Evolutionary conservation across 2,329 filamentous ascomycete species (phyloP), one percentile per base, ranked within the genome.

Genomic region (Karstenula rhodostoma): DNA sequence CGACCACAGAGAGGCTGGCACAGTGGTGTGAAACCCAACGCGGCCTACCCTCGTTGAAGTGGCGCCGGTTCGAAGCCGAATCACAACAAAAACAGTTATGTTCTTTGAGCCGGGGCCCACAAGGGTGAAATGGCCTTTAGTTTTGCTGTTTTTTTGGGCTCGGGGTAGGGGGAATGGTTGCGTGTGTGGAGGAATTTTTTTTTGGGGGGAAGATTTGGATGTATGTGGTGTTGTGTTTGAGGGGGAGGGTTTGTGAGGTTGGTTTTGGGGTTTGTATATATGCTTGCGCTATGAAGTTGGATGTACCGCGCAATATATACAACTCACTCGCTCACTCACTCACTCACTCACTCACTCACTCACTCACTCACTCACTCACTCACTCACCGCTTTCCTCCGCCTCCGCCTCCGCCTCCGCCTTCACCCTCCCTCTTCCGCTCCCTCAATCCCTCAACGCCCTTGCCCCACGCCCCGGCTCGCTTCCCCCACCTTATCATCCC

Each of bases 401-500:
- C 37, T 48, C 44, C 0, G 29, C 46, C 19, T 15, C 17, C 23
- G 15, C 42, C 19, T 32, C 47, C 37, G n/a, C 27, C 53, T 35
- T 56, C 48, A 46, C 13, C 33, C 13, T 74, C 61, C 77, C 73
- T 66, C 62, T 76, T 57, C 60, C 78, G 74, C 68, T 78, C 78
- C 64, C 71, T 77, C 70, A 81, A 67, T 3, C 78, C 83, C 48
- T 84, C 83, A 9, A 79, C 79, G 3, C 83, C 83, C 63, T 80
- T 78, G 1, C 83, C 83, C 84, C 83, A 85, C 49, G 78, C 76
- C 3, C 84, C 84, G 46, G 83, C 83, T 65, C 79, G 82, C 75
- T 78, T 83, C 1, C 84, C 84, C 83, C 83, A 86, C 59, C 73
- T 79, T 70, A 81, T 75, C 63, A 82, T 83, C 0, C 84, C 83